Evolutionary conservation across 2,329 filamentous ascomycete genomes (phyloP).

Genomic region (Coleophoma eucalyptorum): DNA sequence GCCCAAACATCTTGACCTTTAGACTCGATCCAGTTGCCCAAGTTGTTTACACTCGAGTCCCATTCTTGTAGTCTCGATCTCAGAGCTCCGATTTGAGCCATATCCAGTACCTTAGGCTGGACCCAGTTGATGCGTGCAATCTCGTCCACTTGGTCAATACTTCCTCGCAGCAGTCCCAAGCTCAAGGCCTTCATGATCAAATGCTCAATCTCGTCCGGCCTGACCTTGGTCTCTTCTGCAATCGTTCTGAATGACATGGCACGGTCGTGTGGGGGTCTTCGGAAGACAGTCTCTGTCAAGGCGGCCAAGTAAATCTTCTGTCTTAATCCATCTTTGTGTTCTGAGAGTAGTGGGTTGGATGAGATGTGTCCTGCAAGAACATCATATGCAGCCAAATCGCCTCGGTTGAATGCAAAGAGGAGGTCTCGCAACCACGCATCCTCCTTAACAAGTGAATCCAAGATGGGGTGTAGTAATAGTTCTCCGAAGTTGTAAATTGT

Average conservation of each 20-base stretch:
- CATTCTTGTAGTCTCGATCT: slow-evolving; percentile 83
- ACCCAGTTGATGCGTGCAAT: slow-evolving; percentile 98
- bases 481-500: slow-evolving; percentile 99
- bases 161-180: slow-evolving; percentile 81
- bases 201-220: slow-evolving; percentile 90
- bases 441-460: slow-evolving; percentile 76
- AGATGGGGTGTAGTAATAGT: slow-evolving; percentile 93
- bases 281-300: slow-evolving; percentile 93
- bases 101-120: slow-evolving; percentile 95
- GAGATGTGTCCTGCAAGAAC: slow-evolving; percentile 75
- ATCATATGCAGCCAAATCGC: slow-evolving; percentile 85
- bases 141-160: slow-evolving; percentile 93
- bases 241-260: slow-evolving; percentile 91
- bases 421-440: slow-evolving; percentile 90
- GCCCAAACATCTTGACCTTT: slow-evolving; percentile 96
- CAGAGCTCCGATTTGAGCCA: slow-evolving; percentile 94
- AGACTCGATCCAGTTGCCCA: slow-evolving; percentile 95
- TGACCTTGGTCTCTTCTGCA: slow-evolving; percentile 86
- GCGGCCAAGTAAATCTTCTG: slow-evolving; percentile 98
- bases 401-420: slow-evolving; percentile 96
- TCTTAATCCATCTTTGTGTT: slow-evolving; percentile 80
- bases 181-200: slow-evolving; percentile 99
- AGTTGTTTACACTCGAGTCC: slow-evolving; percentile 92
- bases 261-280: slow-evolving; percentile 89
- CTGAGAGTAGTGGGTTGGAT: slow-evolving; percentile 73